Conservation (phyloP, 1,284 basidiomycete species). For the Schizopora paradoxa region DNA sequence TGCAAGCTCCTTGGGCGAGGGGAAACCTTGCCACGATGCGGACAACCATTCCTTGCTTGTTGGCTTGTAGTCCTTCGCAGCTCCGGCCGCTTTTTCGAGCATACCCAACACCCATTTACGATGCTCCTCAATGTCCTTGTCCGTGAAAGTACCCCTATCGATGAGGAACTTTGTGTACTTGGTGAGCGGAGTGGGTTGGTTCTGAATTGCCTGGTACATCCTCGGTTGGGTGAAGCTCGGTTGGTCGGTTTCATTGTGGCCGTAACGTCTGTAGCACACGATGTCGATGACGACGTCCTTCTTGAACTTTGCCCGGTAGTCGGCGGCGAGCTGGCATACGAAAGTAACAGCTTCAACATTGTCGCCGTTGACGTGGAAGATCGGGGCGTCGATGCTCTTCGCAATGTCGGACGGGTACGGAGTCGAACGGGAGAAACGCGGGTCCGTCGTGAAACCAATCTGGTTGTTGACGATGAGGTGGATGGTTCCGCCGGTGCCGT, state of each 20-base stretch:
- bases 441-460: constrained; percentile 99
- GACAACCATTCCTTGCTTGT: constrained; percentile 96
- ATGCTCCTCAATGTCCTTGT: constrained; percentile 97
- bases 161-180: constrained; percentile 91
- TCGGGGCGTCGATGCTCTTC: constrained; percentile 97
- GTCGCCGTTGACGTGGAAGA: constrained; percentile 99
- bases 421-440: constrained; percentile 94
- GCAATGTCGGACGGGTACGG: constrained; percentile 99
- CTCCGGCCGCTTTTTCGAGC: constrained; percentile 90
- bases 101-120: constrained; percentile 99
- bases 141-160: constrained; percentile 90
- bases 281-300: constrained; percentile 99
- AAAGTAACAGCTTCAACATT: constrained; percentile 98
- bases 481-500: constrained; percentile 97
- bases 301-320: constrained; percentile 98
- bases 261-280: constrained; percentile 97
- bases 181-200: constrained; percentile 88
- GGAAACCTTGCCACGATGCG: constrained; percentile 98
- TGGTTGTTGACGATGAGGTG: constrained; percentile 99
- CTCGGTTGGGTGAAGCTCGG: constrained; percentile 98
- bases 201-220: constrained; percentile 97
- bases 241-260: constrained; percentile 99
- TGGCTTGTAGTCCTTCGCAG: constrained; percentile 91
- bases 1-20: constrained; percentile 91
- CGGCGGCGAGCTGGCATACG: constrained; percentile 96